Base-by-base conservation (phyloP, 495 filamentous ascomycete genomes). In the Glutinoglossum americanum region DNA sequence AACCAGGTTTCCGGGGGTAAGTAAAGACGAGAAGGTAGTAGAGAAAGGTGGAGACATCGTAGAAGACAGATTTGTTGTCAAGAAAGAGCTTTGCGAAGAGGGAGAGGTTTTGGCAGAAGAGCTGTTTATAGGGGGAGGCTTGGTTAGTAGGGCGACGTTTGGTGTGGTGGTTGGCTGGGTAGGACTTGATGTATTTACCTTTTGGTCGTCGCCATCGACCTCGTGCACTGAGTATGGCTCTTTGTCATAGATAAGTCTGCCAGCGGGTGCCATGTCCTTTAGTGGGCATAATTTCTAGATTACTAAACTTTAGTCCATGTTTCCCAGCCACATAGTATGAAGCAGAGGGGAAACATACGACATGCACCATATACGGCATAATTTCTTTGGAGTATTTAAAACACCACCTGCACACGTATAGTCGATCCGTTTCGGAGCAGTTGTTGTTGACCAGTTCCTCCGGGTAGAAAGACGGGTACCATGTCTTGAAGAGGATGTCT, bases 81-180 rank as follows among this genome's bases (percentile, higher is more conserved):
- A 98, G 82, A 69, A 95, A 98, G 55, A 98, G 77, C 65, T 97
- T 97, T n/a, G 88, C 87, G 68, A 97, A 95, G 44, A 98, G 82
- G 21, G 85, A 94, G 56, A 98, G 77, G 65, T 94, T 95, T 70
- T 97, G 92, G 61, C 85, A 86, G 69, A 89, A 98, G 15, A 95
- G 78, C 79, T 94, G 57, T 51, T 7, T n/a, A 26, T 35, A 17
- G 30, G 0, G 25, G 19, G n/a, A 9, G 21, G 26, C 10, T 15
- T 21, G 23, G 56, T 58, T 28, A 58, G 56, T 51, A 17, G 6
- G 7, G 3, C 4, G 56, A n/a, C 11, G n/a, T n/a, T 44, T 56
- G 5, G 35, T 58, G 21, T 28, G 13, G 27, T 35, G 54, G 28
- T 17, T 15, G 39, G 33, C 55, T 62, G 41, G 23, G 13, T 61